These are phyloP conservation scores for Bimuria novae-zelandiae DNA, from an alignment of 2,329 filamentous ascomycete species.

Conservation along the genomic window DNA sequence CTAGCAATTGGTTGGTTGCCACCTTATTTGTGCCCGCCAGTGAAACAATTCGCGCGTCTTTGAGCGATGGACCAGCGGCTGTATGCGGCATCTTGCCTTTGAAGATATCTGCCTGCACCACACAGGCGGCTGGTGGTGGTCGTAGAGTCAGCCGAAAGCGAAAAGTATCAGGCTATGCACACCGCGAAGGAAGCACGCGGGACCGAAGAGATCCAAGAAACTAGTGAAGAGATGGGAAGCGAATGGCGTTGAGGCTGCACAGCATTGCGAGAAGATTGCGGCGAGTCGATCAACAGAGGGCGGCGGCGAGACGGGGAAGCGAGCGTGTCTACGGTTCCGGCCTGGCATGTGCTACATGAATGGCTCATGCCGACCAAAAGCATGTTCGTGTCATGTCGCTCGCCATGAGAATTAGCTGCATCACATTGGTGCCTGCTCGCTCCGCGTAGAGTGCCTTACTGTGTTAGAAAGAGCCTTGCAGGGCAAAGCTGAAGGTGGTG, in stretches of 20 bases:
- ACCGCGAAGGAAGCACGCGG: neutral
- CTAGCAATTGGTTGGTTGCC: slow-evolving; percentile 15
- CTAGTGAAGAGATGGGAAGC: slow-evolving; percentile 10
- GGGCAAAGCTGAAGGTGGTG: slow-evolving; percentile 15
- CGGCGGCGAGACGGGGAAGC: neutral
- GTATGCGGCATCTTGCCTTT: slow-evolving; percentile 29
- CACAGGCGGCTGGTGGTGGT: slow-evolving; percentile 17
- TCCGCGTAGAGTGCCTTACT: slow-evolving; percentile 9
- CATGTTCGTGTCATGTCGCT: slow-evolving; percentile 13
- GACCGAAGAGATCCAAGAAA: neutral
- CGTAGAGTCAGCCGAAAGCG: slow-evolving; percentile 12
- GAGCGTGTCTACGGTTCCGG: slow-evolving; percentile 10
- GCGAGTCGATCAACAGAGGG: neutral
- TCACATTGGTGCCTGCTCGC: slow-evolving; percentile 17
- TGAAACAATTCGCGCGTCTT: slow-evolving; percentile 32
- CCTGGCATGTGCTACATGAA: slow-evolving; percentile 18
- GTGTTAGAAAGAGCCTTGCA: slow-evolving; percentile 14
- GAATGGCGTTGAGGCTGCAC: slow-evolving; percentile 17
- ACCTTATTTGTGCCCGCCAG: slow-evolving; percentile 26
- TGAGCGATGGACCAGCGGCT: slow-evolving; percentile 22
- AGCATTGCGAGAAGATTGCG: slow-evolving; percentile 11
- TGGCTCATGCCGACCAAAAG: slow-evolving; percentile 13
- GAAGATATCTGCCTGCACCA: slow-evolving; percentile 15
- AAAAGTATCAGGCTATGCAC: slow-evolving; percentile 1
- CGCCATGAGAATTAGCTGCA: slow-evolving; percentile 19